These are phyloP conservation scores for Onygena corvina DNA, from an alignment of 2,329 filamentous ascomycete genomes.

Conservation along the genomic window DNA sequence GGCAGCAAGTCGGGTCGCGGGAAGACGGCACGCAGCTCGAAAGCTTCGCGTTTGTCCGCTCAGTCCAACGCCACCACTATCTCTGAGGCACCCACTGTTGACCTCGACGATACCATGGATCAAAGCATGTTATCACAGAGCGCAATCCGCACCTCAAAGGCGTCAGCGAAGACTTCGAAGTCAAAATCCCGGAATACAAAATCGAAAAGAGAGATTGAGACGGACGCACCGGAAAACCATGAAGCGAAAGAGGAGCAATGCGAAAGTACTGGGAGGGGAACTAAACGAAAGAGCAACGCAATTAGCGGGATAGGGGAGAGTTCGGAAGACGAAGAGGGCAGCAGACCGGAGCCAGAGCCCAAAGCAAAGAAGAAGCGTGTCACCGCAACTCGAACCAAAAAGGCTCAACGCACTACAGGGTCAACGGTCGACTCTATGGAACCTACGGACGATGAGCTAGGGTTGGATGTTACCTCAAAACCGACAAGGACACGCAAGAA, in stretches of 20 bases:
- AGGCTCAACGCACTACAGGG: constrained; percentile 26
- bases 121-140: constrained; percentile 42
- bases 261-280: constrained; percentile 30
- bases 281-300: constrained; percentile 53
- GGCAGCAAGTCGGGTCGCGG: constrained; percentile 45
- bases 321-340: constrained; percentile 8
- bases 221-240: constrained; percentile 19
- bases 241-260: constrained; percentile 11
- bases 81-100: constrained; percentile 35
- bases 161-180: constrained; percentile 34
- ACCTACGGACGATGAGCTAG: constrained; percentile 19
- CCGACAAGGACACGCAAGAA: constrained; percentile 34
- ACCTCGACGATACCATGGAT: constrained; percentile 43
- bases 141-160: constrained; percentile 44
- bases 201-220: constrained; percentile 37
- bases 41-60: constrained; percentile 52
- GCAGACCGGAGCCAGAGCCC: constrained; percentile 23
- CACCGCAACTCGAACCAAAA: constrained; percentile 41
- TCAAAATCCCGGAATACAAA: constrained; percentile 28
- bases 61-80: constrained; percentile 37
- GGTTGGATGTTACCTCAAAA: constrained; percentile 15
- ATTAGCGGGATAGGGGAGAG: constrained; percentile 27
- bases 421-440: constrained; percentile 12
- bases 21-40: constrained; percentile 51
- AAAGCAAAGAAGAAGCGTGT: constrained; percentile 48